These are phyloP conservation scores for Sambucus nigra DNA, from an alignment of 129 eudicot species.

Conservation along the genomic window DNA sequence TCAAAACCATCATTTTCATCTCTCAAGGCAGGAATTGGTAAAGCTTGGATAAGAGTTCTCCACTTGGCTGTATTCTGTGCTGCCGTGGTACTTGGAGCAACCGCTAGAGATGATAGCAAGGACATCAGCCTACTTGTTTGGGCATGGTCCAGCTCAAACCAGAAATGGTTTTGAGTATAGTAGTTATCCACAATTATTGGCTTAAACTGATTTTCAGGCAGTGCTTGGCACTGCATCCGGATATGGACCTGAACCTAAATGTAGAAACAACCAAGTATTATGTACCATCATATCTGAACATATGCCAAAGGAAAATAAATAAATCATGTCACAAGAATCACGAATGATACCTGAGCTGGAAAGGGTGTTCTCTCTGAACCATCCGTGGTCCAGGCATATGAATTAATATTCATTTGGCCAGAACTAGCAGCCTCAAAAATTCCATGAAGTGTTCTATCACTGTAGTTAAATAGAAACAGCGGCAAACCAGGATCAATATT, in stretches of 20 bases:
- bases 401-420: constrained; percentile 65
- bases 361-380: constrained; percentile 59
- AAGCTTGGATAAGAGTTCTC: neutral
- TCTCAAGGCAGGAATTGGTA: constrained; percentile 7
- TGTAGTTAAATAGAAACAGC: constrained; percentile 66
- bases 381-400: constrained; percentile 70
- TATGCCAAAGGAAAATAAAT: neutral
- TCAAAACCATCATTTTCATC: constrained; percentile 19
- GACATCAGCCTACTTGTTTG: constrained; percentile 45
- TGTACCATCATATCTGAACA: neutral
- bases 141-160: constrained; percentile 88
- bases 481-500: constrained; percentile 81
- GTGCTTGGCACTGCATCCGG: constrained; percentile 40
- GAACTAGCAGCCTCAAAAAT: constrained; percentile 83
- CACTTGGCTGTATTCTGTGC: constrained; percentile 18
- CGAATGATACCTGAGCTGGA: constrained; percentile 69
- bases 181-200: constrained; percentile 65
- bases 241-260: constrained; percentile 56
- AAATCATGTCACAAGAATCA: constrained; percentile 2
- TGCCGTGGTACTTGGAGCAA: constrained; percentile 29
- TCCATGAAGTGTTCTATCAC: constrained; percentile 54
- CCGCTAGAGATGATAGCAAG: constrained; percentile 34
- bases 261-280: neutral
- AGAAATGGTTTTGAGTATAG: constrained; percentile 33
- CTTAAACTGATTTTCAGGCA: constrained; percentile 48